Conservation (phyloP, 2,329 filamentous ascomycete species). For the Xylariaceae sp. region DNA sequence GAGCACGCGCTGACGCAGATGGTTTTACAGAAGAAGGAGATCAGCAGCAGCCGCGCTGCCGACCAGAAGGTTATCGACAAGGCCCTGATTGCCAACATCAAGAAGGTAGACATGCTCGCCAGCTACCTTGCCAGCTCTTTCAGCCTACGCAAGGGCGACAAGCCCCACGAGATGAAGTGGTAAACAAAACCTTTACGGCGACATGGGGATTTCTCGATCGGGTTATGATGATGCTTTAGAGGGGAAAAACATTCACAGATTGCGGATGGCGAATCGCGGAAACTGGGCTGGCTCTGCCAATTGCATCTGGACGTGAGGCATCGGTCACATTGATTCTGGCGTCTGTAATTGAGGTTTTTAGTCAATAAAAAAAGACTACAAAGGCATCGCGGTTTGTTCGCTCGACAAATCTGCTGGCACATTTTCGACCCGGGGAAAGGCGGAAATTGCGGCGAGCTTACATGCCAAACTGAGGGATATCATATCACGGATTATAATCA, state of each 20-base stretch:
- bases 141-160: conserved; percentile 98
- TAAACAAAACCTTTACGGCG: conserved; percentile 48
- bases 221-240: conserved; percentile 28
- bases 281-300: conserved; percentile 55
- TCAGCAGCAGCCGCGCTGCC: conserved; percentile 81
- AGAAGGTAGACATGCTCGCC: conserved; percentile 93
- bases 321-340: conserved; percentile 58
- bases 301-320: conserved; percentile 62
- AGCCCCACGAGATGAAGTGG: conserved; percentile 99
- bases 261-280: conserved; percentile 44
- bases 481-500: background rate
- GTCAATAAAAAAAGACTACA: conserved; percentile 46
- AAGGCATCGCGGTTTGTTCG: conserved; percentile 34
- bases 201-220: conserved; percentile 19
- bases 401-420: conserved; percentile 4
- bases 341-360: conserved; percentile 61
- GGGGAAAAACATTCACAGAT: conserved; percentile 32
- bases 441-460: background rate
- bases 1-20: conserved; percentile 33
- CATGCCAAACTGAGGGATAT: background rate
- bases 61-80: conserved; percentile 99
- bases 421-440: background rate
- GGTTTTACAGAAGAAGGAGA: conserved; percentile 82
- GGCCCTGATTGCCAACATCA: conserved; percentile 89
- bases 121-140: conserved; percentile 95